phyloP scores from a whole-genome alignment of 257 asterid species.

The Solanum sitiens region DNA sequence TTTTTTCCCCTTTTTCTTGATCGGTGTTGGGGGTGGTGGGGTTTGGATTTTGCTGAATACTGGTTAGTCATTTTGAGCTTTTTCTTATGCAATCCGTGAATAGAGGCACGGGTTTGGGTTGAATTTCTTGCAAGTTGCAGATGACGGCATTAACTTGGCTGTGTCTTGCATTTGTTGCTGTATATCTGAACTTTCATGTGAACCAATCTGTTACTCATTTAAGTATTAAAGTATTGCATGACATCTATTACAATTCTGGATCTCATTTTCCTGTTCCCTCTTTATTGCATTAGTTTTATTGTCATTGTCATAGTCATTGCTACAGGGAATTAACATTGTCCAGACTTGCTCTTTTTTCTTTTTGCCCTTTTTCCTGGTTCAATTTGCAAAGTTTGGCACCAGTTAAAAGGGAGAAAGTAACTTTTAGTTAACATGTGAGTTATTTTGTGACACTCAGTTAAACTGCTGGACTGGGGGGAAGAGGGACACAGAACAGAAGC shows the following conservation, averaged over 20 bases:
- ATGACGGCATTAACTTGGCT: slow-evolving; percentile 44
- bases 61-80: slow-evolving; percentile 3
- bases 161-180: slow-evolving; percentile 8
- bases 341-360: background rate
- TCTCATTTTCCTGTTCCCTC: slow-evolving; percentile 13
- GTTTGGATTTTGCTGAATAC: background rate
- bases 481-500: slow-evolving; percentile 80
- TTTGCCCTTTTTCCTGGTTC: background rate
- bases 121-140: slow-evolving; percentile 14
- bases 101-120: slow-evolving; percentile 58
- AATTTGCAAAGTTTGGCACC: background rate
- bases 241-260: slow-evolving; percentile 18
- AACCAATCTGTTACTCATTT: slow-evolving; percentile 18
- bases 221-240: slow-evolving; percentile 18
- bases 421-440: slow-evolving; percentile 6
- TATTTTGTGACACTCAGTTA: slow-evolving; percentile 37
- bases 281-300: background rate
- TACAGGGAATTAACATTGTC: background rate
- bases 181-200: slow-evolving; percentile 61
- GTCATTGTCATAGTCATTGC: background rate
- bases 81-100: slow-evolving; percentile 66
- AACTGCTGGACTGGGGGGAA: slow-evolving; percentile 89
- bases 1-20: background rate
- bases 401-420: background rate
- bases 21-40: background rate